Base-by-base conservation (phyloP, 495 filamentous ascomycete genomes). In the Lepidopterella palustris region DNA sequence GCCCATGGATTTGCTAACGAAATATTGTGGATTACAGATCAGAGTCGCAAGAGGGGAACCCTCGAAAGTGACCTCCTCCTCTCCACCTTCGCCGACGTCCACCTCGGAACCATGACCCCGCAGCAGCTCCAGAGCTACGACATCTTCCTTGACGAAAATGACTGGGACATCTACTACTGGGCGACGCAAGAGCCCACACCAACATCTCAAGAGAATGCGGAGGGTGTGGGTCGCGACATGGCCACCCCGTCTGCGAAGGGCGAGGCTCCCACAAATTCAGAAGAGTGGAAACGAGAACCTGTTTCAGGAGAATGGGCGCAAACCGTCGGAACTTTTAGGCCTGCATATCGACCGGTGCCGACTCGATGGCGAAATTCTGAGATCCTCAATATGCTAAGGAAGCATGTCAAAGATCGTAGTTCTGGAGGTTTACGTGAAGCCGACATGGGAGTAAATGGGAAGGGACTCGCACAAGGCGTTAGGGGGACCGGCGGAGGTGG, bases 151-250 rank as follows among this genome's bases (percentile, higher is more conserved):
- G 93, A 98, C 76, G 93, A 98, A 73, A 97, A 97, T 71, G 93
- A 98, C 74, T 98, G 93, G 93, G 93, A 98, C 71, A 97, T 98
- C 59, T 98, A 98, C 78, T 98, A 98, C 80, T 98, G 93, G 93
- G 89, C 90, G 0, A 98, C 95, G n/a, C 95, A 98, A 71, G 84
- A 88, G 62, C 81, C 88, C 5, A 77, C 82, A 0, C 70, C 76
- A 0, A 80, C 83, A 13, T 70, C 76, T 1, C 25, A 61, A 24
- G 72, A 68, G 32, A 66, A 70, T 29, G 69, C 64, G 49, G 77
- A 73, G 67, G 77, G 62, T 62, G 66, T 42, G n/a, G 70, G 18
- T 26, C 69, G 18, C 0, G 58, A 60, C 52, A 65, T 65, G 58
- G 71, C 54, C 15, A 60, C 71, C 40, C 65, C 73, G 0, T 62